Evolutionary conservation across 139 green algal genomes (phyloP).

Genomic region (Volvox africanus): DNA sequence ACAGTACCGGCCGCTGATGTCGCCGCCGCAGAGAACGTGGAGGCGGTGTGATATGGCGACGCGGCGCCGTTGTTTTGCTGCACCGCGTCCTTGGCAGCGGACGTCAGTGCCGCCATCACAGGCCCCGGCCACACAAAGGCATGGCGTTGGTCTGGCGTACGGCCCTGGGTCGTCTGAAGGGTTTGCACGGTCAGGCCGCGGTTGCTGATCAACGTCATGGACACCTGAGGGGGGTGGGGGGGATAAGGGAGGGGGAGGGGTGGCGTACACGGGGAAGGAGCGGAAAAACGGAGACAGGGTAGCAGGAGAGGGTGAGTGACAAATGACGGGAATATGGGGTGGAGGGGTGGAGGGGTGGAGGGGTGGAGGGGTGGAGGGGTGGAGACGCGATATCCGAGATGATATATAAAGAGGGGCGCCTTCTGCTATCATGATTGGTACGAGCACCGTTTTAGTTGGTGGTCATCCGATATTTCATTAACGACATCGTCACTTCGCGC

Average conservation of each 20-base stretch:
- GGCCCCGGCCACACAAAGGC: constrained; percentile 12
- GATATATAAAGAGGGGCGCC: too few relatives aligned
- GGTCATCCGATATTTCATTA: too few relatives aligned
- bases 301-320: not conserved
- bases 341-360: not conserved
- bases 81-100: constrained; percentile 2
- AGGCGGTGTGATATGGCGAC: not conserved
- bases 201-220: constrained; percentile 15
- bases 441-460: too few relatives aligned
- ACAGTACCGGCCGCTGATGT: not conserved
- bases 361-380: too few relatives aligned
- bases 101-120: not conserved
- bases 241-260: not conserved
- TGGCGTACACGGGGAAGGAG: not conserved
- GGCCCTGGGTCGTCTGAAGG: not conserved
- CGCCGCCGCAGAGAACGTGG: not conserved
- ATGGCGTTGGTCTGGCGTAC: not conserved
- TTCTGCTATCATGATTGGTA: too few relatives aligned
- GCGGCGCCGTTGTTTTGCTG: not conserved
- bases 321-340: not conserved
- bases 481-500: too few relatives aligned
- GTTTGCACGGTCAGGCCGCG: constrained; percentile 14
- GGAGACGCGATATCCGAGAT: too few relatives aligned
- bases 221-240: not conserved
- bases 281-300: not conserved